A percentile compares a stretch with the other conserved stretches of the same genome.
phyloP scores from a whole-genome alignment of 768 basidiomycete species.

The Collybia nuda region DNA sequence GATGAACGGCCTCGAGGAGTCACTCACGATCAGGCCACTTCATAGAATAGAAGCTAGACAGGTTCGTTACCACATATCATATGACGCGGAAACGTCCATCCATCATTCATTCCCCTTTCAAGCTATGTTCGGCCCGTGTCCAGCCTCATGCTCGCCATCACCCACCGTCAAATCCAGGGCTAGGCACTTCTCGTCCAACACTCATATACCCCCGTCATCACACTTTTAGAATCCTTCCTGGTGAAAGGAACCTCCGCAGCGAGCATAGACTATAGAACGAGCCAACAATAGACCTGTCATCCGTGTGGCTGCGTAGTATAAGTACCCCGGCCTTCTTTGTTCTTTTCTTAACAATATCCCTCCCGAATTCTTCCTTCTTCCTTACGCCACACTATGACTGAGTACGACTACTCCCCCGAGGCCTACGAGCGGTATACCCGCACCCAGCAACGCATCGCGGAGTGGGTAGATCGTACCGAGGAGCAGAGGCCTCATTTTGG shows the following conservation, averaged over 20 bases:
- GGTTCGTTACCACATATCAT: background rate
- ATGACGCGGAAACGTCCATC: background rate
- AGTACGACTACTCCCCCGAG: constrained; percentile 62
- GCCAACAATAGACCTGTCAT: constrained; percentile 10
- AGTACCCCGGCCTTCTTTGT: background rate
- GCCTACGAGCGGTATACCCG: constrained; percentile 48
- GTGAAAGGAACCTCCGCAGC: constrained; percentile 7
- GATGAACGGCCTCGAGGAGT: too few relatives aligned
- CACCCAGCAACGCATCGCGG: constrained; percentile 45
- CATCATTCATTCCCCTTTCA: background rate
- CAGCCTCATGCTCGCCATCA: background rate
- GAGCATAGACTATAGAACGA: constrained; percentile 4
- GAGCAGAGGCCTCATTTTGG: constrained; percentile 31
- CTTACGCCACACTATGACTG: constrained; percentile 43
- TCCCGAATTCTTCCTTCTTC: constrained; percentile 2
- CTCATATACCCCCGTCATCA: too few relatives aligned
- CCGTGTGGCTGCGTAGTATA: constrained; percentile 1
- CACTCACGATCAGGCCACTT: too few relatives aligned
- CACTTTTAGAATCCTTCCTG: constrained; percentile 8
- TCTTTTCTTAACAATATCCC: background rate
- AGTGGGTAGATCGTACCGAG: constrained; percentile 52
- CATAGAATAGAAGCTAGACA: too few relatives aligned
- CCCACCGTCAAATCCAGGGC: background rate
- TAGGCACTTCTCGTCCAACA: background rate
- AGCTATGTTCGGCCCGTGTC: background rate